phyloP scores from a whole-genome alignment of 1,284 basidiomycete species.

The Trichosporon sp. region DNA sequence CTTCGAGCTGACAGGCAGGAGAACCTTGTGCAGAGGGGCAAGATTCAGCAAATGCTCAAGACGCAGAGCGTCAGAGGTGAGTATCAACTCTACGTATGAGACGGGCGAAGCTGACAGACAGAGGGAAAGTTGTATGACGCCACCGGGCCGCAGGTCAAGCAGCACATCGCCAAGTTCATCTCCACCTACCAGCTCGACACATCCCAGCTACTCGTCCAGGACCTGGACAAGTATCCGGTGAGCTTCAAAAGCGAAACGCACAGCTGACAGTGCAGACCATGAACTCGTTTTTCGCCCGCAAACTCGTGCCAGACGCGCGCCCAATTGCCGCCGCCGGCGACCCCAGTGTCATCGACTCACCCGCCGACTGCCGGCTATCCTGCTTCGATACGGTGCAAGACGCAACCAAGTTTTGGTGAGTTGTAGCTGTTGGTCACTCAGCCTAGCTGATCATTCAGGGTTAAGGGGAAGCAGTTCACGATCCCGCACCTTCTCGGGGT shows the following conservation, averaged over 20 bases:
- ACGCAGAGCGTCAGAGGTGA: constrained; percentile 63
- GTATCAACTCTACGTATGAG: constrained; percentile 7
- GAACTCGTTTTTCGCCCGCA: constrained; percentile 76
- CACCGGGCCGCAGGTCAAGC: constrained; percentile 43
- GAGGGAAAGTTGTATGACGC: constrained; percentile 51
- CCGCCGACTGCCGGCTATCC: constrained; percentile 70
- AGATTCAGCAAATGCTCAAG: constrained; percentile 60
- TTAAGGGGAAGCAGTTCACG: constrained; percentile 71
- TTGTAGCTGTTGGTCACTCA: neutral
- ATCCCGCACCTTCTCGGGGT: constrained; percentile 58
- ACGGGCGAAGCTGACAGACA: constrained; percentile 14
- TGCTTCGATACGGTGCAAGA: constrained; percentile 61
- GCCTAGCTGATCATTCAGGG: constrained; percentile 53
- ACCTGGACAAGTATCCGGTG: constrained; percentile 58
- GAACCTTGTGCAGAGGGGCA: constrained; percentile 57
- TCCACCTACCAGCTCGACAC: constrained; percentile 63
- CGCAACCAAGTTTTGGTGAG: constrained; percentile 65
- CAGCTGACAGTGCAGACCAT: constrained; percentile 54
- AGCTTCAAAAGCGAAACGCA: neutral
- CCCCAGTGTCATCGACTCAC: constrained; percentile 58
- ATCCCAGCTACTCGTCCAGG: constrained; percentile 63
- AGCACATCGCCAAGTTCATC: constrained; percentile 68
- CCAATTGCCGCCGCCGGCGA: constrained; percentile 62
- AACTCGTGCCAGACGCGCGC: constrained; percentile 62
- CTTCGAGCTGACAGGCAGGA: constrained; percentile 47